Percentiles rank a stretch among this genome's conserved stretches.
Conservation (phyloP, 2,329 filamentous ascomycete genomes). For the Fusarium ramigenum region DNA sequence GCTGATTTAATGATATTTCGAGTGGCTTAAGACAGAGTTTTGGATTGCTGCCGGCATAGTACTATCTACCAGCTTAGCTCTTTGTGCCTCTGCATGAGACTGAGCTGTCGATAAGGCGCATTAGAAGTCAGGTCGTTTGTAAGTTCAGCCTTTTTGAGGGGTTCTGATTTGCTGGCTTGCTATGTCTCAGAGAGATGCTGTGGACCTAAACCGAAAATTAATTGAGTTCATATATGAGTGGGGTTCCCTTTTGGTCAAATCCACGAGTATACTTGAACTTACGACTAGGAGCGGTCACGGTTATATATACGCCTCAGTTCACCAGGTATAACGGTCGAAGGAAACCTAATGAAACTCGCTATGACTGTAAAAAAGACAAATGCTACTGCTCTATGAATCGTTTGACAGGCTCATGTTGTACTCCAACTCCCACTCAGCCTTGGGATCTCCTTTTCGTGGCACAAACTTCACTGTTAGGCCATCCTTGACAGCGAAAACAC, state of each 20-base stretch:
- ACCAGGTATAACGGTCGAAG: neutral
- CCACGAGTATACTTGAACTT: neutral
- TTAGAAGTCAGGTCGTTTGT: neutral
- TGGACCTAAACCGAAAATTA: too few species aligned
- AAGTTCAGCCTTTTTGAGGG: accelerated
- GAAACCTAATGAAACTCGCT: neutral
- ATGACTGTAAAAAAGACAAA: neutral
- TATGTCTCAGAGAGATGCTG: neutral
- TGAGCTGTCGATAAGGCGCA: neutral
- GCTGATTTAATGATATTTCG: neutral
- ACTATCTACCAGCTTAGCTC: neutral
- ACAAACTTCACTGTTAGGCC: constrained; percentile 33
- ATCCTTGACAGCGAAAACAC: constrained; percentile 38
- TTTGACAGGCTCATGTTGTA: constrained; percentile 21
- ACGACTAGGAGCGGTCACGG: neutral
- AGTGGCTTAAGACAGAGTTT: neutral
- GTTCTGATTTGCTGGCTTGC: too few species aligned
- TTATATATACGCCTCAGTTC: neutral
- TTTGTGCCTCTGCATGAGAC: neutral
- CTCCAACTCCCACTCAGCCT: constrained; percentile 34
- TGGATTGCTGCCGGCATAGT: too few species aligned
- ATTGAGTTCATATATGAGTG: neutral
- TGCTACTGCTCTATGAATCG: neutral
- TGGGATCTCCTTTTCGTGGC: constrained; percentile 34
- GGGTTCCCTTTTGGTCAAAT: too few species aligned